Conservation (phyloP, 2,329 filamentous ascomycete species). For the Fusarium concolor region DNA sequence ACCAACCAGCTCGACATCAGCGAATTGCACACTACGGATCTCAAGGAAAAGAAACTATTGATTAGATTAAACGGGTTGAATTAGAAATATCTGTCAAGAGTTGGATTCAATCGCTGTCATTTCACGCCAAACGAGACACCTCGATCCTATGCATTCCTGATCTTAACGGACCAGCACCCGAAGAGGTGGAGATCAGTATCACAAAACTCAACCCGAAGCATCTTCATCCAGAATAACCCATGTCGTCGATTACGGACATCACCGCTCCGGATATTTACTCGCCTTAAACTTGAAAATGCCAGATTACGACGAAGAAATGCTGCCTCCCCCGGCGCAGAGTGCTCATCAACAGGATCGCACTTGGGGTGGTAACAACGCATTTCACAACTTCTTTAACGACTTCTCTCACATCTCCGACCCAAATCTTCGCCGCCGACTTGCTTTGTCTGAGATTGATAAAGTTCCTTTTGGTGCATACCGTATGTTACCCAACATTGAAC, state of each 20-base stretch:
- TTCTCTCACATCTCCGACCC: conserved; percentile 75
- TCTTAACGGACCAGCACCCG: conserved; percentile 14
- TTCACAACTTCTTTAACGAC: conserved; percentile 80
- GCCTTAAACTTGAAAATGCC: conserved; percentile 47
- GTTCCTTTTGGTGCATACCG: conserved; percentile 80
- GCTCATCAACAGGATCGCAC: conserved; percentile 55
- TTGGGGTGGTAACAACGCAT: conserved; percentile 73
- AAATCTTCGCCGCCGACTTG: conserved; percentile 79
- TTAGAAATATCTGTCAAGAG: not conserved
- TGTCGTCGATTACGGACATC: conserved; percentile 45
- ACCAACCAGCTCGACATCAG: conserved; percentile 5
- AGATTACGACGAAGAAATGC: conserved; percentile 52
- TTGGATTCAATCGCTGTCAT: conserved; percentile 1
- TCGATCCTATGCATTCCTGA: conserved; percentile 26
- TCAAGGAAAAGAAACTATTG: conserved; percentile 11
- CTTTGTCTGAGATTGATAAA: conserved; percentile 83
- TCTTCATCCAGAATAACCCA: conserved; percentile 34
- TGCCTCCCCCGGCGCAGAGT: conserved; percentile 55
- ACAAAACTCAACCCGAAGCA: conserved; percentile 31
- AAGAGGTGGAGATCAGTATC: conserved; percentile 35
- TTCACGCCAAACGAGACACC: not conserved
- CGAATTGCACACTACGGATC: not conserved
- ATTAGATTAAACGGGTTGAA: not conserved
- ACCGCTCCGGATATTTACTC: conserved; percentile 40
- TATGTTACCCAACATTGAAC: conserved; percentile 43